Evolutionary conservation across 345 rosid genomes (phyloP).

Genomic region (Barbarea vulgaris): DNA sequence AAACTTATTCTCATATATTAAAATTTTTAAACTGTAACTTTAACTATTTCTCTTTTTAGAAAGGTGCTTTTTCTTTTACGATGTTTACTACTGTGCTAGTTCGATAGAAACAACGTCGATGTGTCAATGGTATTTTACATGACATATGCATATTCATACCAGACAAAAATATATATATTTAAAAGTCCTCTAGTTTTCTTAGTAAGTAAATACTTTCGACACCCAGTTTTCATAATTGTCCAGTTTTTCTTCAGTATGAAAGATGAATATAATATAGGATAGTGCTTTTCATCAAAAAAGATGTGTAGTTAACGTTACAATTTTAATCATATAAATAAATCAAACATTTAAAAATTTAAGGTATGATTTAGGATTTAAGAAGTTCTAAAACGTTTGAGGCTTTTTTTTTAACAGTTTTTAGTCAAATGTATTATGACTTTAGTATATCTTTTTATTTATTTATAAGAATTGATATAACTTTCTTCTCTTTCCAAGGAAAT

Average conservation of each 20-base stretch:
- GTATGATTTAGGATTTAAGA: background rate
- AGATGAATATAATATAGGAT: no score
- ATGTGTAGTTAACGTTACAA: background rate
- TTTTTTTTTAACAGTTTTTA: background rate
- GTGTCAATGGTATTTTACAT: background rate
- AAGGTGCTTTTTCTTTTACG: background rate
- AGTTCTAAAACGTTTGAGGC: background rate
- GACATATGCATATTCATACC: background rate
- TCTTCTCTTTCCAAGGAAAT: no score
- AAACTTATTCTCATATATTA: no score
- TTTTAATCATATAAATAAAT: background rate
- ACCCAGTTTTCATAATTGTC: background rate
- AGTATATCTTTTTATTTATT: no score
- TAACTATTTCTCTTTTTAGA: no score
- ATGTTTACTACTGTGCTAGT: no score
- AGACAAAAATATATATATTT: background rate
- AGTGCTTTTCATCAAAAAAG: no score
- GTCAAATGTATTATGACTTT: background rate
- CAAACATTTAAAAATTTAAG: background rate
- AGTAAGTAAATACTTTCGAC: background rate
- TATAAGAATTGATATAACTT: no score
- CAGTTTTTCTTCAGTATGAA: background rate
- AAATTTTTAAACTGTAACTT: no score
- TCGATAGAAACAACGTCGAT: background rate
- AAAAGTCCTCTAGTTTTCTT: background rate